These are phyloP conservation scores for Dryadomyces quercivorus DNA, from an alignment of 2,329 filamentous ascomycete species.

Conservation along the genomic window DNA sequence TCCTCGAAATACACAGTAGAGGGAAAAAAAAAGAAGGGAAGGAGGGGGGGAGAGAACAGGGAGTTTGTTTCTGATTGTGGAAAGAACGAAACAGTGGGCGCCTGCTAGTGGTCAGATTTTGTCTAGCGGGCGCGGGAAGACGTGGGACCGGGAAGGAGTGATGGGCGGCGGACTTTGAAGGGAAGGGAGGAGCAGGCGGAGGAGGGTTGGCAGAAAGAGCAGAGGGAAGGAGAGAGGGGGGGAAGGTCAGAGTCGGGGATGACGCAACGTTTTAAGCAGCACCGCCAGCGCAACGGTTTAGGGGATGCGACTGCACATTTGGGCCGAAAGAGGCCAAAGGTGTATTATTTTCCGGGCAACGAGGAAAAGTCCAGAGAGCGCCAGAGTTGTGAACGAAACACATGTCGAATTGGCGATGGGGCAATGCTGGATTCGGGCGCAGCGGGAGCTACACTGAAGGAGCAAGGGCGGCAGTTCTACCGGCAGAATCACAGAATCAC, in stretches of 20 bases:
- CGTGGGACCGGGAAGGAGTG: not conserved
- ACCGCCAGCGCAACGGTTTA: not conserved
- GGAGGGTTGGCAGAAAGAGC: not conserved
- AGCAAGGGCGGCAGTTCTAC: too few species aligned
- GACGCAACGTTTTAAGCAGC: not conserved
- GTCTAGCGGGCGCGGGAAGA: not conserved
- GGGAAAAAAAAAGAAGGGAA: constrained; percentile 4
- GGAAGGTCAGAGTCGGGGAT: not conserved
- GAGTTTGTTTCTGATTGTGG: constrained; percentile 4
- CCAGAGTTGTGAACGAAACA: too few species aligned
- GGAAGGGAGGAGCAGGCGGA: not conserved
- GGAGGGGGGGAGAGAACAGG: not conserved
- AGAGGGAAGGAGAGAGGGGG: not conserved
- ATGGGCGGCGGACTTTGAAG: not conserved
- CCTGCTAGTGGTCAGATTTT: not conserved
- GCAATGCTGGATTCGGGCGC: too few species aligned
- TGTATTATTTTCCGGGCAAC: too few species aligned
- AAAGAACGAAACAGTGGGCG: not conserved
- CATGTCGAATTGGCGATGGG: too few species aligned
- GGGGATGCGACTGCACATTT: too few species aligned
- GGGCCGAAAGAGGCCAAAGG: too few species aligned
- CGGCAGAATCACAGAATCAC: too few species aligned
- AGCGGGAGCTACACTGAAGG: too few species aligned
- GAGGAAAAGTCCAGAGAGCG: too few species aligned
- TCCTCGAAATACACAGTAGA: too few species aligned